Percentiles rank a stretch among this genome's conserved stretches.
These are phyloP conservation scores for Debaryomyces sp. DNA, from an alignment of 1,139 yeast genomes.

Conservation along the genomic window DNA sequence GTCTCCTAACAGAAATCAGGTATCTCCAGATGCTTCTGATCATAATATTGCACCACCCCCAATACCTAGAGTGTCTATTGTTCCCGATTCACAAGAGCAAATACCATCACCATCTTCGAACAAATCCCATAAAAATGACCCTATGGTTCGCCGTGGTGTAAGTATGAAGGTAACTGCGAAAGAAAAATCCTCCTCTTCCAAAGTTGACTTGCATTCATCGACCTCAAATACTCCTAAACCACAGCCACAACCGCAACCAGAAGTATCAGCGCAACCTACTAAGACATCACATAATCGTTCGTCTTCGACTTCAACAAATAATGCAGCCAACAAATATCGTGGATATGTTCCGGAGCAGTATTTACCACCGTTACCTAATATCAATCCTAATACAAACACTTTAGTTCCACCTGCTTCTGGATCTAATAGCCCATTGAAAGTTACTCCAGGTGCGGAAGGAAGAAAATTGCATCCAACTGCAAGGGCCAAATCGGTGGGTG, in stretches of 20 bases:
- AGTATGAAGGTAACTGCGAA: slow-evolving; percentile 65
- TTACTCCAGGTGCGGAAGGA: slow-evolving; percentile 14
- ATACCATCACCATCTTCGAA: slow-evolving; percentile 19
- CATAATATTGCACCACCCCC: slow-evolving; percentile 10
- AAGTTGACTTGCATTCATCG: slow-evolving; percentile 24
- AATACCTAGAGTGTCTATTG: slow-evolving; percentile 17
- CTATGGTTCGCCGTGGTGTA: slow-evolving; percentile 62
- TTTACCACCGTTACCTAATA: slow-evolving; percentile 52
- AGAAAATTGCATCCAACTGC: slow-evolving; percentile 73
- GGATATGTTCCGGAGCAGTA: slow-evolving; percentile 51
- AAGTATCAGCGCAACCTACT: slow-evolving; percentile 13
- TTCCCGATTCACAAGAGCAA: slow-evolving; percentile 19
- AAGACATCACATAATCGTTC: slow-evolving; percentile 32
- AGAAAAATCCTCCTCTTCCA: slow-evolving; percentile 43
- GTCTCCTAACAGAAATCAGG: slow-evolving; percentile 15
- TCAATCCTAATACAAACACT: slow-evolving; percentile 34
- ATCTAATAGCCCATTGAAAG: slow-evolving; percentile 5
- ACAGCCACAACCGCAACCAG: slow-evolving; percentile 10
- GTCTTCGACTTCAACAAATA: slow-evolving; percentile 29
- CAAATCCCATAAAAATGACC: slow-evolving; percentile 32
- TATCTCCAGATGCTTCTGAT: slow-evolving; percentile 12
- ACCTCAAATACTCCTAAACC: slow-evolving; percentile 7
- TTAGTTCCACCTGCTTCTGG: slow-evolving; percentile 16
- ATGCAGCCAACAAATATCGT: slow-evolving; percentile 21
- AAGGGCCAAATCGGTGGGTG: slow-evolving; percentile 85